Evolutionary conservation across 2,329 filamentous ascomycete genomes (phyloP), one percentile per base, ranked within the genome.

Genomic region (Sclerotiophoma versabilis): DNA sequence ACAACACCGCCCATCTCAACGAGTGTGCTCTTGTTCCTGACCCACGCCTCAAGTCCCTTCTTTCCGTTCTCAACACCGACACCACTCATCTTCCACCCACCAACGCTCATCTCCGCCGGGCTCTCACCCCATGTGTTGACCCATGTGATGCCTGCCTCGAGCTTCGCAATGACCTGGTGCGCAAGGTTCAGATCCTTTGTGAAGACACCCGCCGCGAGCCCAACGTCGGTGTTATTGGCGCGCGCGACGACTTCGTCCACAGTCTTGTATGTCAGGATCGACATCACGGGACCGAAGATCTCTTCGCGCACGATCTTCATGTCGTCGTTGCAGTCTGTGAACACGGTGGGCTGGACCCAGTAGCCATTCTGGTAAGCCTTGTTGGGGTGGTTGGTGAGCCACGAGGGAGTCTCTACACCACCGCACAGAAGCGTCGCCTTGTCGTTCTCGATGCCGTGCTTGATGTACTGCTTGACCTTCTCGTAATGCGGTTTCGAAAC

Each of bases 101-200:
- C 92, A 0, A 96, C 92, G 2, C 89, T 89, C 92, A 96, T 96
- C 80, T 96, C 92, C 0, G 92, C 91, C 0, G 92, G 92, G 42
- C 84, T 88, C 78, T 96, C 92, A n/a, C 92, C 92, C 92, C 92
- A 96, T 0, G 90, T 92, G 74, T 96, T 96, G 46, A 96, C 83
- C 92, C 92, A 96, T 1, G 91, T 96, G 68, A 96, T 96, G 27
- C 92, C 92, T 0, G 91, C 91, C 70, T 96, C 83, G 5, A 96
- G 78, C 67, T 85, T 82, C 20, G 84, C 82, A 34, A 93, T 81
- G 1, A 93, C 84, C 36, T 84, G 80, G 68, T 96, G 91, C 49
- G 90, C 92, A 41, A 83, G 71, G 64, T 90, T 88, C 46, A 96
- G 75, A 62, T 96, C 85, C 54, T 84, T 84, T 0, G 90, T 91